Percentiles rank a stretch among this genome's conserved stretches.
Evolutionary conservation across 805 yeast genomes (phyloP).

Genomic region (Candida nitratophila): DNA sequence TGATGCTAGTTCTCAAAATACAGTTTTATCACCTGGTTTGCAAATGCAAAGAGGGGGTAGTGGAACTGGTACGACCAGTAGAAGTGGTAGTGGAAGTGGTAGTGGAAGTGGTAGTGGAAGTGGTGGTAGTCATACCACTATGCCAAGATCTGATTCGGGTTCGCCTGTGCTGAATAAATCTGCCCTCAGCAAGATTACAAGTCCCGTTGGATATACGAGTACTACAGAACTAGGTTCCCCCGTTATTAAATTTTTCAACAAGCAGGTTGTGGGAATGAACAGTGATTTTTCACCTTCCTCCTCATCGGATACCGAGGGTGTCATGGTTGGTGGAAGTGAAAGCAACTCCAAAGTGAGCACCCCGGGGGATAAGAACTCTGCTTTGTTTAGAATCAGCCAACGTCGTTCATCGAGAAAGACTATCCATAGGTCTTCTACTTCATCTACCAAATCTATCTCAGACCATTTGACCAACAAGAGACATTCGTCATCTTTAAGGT

Average conservation of each 20-base stretch:
- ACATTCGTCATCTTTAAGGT: not conserved
- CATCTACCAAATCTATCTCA: slow-evolving; percentile 11
- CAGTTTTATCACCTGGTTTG: not conserved
- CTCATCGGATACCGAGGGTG: slow-evolving; percentile 71
- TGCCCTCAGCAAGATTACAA: slow-evolving; percentile 4
- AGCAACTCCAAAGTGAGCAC: no score
- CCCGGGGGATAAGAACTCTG: slow-evolving; percentile 28
- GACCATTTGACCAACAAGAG: no score
- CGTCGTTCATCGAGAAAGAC: slow-evolving; percentile 43
- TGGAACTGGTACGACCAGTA: not conserved
- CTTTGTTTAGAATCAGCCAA: slow-evolving; percentile 43
- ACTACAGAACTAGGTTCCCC: slow-evolving; percentile 12
- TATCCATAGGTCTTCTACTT: slow-evolving; percentile 15
- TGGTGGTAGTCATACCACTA: no score
- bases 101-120: not conserved
- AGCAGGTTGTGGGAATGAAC: slow-evolving; percentile 15
- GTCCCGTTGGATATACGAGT: not conserved
- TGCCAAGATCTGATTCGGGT: not conserved
- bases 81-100: no score
- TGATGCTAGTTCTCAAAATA: not conserved
- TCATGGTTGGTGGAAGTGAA: no score
- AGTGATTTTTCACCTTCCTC: slow-evolving; percentile 39
- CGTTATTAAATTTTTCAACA: slow-evolving; percentile 19
- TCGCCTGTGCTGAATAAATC: slow-evolving; percentile 26
- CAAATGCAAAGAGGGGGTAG: not conserved